Evolutionary conservation across 495 filamentous ascomycete species (phyloP), one percentile per base, ranked within the genome.

Genomic region (Hypoxylon trugodes): DNA sequence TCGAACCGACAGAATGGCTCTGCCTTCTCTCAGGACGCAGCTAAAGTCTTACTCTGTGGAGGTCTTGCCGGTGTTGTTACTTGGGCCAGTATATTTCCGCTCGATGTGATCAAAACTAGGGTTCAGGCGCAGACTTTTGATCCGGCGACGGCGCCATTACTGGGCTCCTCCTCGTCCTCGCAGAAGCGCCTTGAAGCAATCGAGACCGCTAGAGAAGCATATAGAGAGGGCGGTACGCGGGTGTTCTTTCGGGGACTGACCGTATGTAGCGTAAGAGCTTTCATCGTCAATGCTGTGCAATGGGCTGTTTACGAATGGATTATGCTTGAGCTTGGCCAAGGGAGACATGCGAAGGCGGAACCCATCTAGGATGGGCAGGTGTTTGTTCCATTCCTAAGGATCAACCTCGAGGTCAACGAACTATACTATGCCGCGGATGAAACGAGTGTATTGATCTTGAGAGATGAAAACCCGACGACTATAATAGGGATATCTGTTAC

Each of bases 231-330:
- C 40, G 92, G 93, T 4, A 16, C 81, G 10, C 71, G 74, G 36
- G 82, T 86, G 1, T 96, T 97, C 77, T 96, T 91, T 68, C 79
- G 87, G 26, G 93, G 93, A 1, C 74, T 97, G 37, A 83, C 83
- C 0, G 78, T 93, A 45, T 97, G 93, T 73, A 93, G 89, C 73
- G 73, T 86, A 2, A 77, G 93, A 62, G 93, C 93, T 5, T 97
- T 96, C 69, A 75, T 96, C 35, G 93, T 96, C 48, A 94, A 96
- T 77, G 84, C 86, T 0, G 81, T 81, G 24, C 85, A 97, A 80
- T 97, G 91, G 91, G 88, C 87, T 3, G 85, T 91, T 24, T 96
- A 95, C 75, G 91, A 95, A 77, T 90, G 88, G 87, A 80, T 90
- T 65, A 91, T 95, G 86, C 76, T 71, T 6, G 74, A 82, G 61